phyloP scores from a whole-genome alignment of 768 basidiomycete genomes.

The Amanita subjunquillea region DNA sequence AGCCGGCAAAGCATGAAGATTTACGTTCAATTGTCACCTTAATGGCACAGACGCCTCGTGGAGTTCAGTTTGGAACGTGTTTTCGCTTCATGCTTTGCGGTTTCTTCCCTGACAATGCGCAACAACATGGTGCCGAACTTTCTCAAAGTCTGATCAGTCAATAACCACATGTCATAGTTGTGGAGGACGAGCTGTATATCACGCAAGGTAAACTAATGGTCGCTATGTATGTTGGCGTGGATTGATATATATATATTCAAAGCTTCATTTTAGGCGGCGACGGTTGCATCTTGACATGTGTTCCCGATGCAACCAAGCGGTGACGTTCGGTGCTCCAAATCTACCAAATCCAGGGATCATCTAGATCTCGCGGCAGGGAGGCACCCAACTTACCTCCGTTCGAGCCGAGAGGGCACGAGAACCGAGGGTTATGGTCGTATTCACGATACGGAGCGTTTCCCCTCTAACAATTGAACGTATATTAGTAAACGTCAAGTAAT shows the following conservation, averaged over 20 bases:
- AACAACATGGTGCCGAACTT: too few relatives aligned
- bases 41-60: too few relatives aligned
- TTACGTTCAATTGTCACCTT: too few relatives aligned
- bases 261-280: conserved; percentile 2
- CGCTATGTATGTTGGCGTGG: neutral
- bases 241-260: neutral
- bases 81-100: too few relatives aligned
- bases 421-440: conserved; percentile 40
- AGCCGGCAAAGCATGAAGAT: too few relatives aligned
- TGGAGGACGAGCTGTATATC: too few relatives aligned
- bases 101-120: too few relatives aligned
- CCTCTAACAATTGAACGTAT: conserved; percentile 21
- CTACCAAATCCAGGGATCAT: conserved; percentile 16
- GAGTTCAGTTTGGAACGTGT: too few relatives aligned
- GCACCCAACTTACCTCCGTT: conserved; percentile 29
- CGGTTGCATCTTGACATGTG: conserved; percentile 46
- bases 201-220: neutral
- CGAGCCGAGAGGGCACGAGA: conserved; percentile 35
- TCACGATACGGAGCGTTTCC: conserved; percentile 40
- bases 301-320: conserved; percentile 43
- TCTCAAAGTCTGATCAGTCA: too few relatives aligned
- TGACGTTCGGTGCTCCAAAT: conserved; percentile 47
- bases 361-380: neutral
- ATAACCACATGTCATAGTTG: too few relatives aligned
- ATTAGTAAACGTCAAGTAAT: neutral